A percentile compares a stretch with the other conserved stretches of the same genome.
Conservation (phyloP, 2,329 filamentous ascomycete genomes). For the Botrytis deweyae region DNA sequence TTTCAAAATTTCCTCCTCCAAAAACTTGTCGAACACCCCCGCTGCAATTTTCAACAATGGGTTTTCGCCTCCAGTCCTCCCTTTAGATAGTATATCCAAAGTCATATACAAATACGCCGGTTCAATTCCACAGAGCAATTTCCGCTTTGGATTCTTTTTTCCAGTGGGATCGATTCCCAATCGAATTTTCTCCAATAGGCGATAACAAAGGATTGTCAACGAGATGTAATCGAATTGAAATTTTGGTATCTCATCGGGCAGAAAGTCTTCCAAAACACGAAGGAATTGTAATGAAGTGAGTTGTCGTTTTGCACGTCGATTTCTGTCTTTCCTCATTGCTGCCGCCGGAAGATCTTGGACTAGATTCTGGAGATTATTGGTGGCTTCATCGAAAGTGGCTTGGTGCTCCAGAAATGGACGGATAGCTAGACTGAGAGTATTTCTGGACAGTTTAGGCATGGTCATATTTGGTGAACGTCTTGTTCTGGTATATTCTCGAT, state of each 20-base stretch:
- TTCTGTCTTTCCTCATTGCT: accelerated
- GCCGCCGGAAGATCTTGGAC: neutral
- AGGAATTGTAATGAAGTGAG: neutral
- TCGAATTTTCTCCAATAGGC: neutral
- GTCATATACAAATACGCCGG: neutral
- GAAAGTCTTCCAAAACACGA: neutral
- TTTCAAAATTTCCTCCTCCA: neutral
- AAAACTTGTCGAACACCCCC: neutral
- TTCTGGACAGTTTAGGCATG: neutral
- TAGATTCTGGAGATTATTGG: neutral
- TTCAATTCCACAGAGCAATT: neutral
- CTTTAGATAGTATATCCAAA: neutral
- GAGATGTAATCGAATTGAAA: neutral
- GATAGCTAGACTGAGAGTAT: neutral
- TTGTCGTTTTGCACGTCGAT: neutral
- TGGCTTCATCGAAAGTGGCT: neutral
- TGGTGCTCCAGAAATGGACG: neutral
- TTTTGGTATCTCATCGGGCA: neutral
- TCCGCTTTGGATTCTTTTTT: neutral
- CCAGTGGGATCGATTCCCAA: neutral
- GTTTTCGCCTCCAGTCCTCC: neutral
- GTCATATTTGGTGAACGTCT: neutral
- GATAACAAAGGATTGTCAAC: neutral
- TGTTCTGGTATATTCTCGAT: neutral
- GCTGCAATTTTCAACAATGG: neutral